Conservation (phyloP, 2,329 filamentous ascomycete genomes). For the Onygenales sp. region DNA sequence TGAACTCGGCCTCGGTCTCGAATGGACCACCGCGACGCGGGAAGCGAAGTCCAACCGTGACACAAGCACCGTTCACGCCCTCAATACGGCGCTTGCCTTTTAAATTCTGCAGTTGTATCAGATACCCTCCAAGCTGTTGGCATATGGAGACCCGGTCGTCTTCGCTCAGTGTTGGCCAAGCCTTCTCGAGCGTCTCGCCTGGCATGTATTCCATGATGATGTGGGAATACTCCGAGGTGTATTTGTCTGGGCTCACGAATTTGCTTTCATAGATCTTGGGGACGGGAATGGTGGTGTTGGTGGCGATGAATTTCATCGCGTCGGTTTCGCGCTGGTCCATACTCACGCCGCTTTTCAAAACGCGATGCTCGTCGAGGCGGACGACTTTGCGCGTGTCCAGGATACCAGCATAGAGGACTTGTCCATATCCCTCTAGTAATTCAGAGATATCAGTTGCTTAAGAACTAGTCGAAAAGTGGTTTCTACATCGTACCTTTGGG, state of each 20-base stretch:
- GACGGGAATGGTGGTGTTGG: neutral
- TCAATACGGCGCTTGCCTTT: slow-evolving; percentile 1
- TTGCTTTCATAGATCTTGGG: neutral
- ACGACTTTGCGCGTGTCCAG: neutral
- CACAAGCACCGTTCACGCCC: neutral
- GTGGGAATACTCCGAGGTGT: neutral
- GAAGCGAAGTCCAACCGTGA: neutral
- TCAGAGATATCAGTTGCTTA: no score
- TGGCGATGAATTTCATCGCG: neutral
- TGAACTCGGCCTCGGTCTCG: slow-evolving; percentile 5
- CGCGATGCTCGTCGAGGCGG: neutral
- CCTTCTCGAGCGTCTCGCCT: slow-evolving; percentile 4
- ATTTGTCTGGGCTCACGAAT: neutral
- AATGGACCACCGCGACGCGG: slow-evolving; percentile 3
- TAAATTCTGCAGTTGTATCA: slow-evolving; percentile 4
- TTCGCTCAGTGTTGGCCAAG: slow-evolving; percentile 3
- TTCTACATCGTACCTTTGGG: no score
- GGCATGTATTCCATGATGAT: slow-evolving; percentile 2
- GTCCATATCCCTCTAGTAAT: no score
- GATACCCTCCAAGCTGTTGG: slow-evolving; percentile 5
- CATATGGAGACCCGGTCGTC: slow-evolving; percentile 3
- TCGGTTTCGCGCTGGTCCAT: neutral
- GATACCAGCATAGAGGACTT: no score
- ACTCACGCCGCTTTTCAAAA: neutral
- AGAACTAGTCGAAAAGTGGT: no score